Base-by-base conservation (phyloP, 306 rosid genomes). In the Vachellia collinsii region DNA sequence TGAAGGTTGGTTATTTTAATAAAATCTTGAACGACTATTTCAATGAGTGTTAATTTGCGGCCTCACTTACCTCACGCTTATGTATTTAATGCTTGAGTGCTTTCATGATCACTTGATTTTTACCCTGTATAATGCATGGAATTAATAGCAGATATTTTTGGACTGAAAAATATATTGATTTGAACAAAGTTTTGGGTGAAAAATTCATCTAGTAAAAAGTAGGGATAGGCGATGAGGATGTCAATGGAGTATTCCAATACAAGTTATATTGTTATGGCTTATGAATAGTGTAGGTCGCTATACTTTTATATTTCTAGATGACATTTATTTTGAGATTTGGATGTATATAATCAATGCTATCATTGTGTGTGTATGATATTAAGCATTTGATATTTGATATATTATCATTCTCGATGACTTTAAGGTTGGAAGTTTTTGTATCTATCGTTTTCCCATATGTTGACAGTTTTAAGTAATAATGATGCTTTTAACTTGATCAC, bases 1-100 rank as follows among this genome's bases (percentile, higher is more conserved):
- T 84, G 99, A 93, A 90, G 99, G 99, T 93, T 62, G 63, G 90
- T 83, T 36, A 19, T 68, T 79, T 72, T 37, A 71, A 20, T 72
- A 72, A 51, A 61, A 81, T 70, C 46, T 34, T 13, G 51, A 6
- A n/a, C 41, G 8, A 13, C 20, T 3, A 22, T 13, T 23, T 37
- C 65, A 6, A 5, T 34, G 34, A 3, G 20, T n/a, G 22, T 66
- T 63, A 53, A 76, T 75, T 72, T 79, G 50, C 63, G 10, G 25
- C 20, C 66, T 74, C 54, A 54, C 48, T 19, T 6, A 67, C 19
- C 34, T 42, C 10, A 13, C 39, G 53, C 4, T 41, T 16, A 34
- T 38, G 38, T 38, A 70, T 70, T 75, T 36, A 46, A 69, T 41
- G 44, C 70, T 34, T 42, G 12, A 76, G 50, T 76, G 66, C 56